A percentile compares a stretch with the other conserved stretches of the same genome.
Evolutionary conservation across 164 flowering plant species (phyloP).

Genomic region (Annona squamosa): DNA sequence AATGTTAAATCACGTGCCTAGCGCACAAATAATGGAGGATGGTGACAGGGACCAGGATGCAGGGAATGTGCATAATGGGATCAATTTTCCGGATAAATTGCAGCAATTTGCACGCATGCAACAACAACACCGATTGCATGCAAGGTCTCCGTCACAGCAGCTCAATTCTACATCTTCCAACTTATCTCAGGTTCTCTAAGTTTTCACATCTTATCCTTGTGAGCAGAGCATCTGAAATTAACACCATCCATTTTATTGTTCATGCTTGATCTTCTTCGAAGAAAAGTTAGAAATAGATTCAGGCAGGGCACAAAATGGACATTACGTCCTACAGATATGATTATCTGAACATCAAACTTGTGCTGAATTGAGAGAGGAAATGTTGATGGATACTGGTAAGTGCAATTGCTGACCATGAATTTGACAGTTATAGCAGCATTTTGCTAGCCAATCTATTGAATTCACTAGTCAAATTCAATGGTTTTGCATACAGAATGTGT

Average conservation of each 20-base stretch:
- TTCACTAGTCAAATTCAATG: too few species aligned
- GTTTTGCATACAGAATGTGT: too few species aligned
- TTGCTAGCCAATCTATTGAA: too few species aligned
- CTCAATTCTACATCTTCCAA: constrained; percentile 34
- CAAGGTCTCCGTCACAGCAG: constrained; percentile 37
- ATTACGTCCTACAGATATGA: too few species aligned
- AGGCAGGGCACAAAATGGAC: too few species aligned
- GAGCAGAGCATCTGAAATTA: too few species aligned
- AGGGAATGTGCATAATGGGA: constrained; percentile 42
- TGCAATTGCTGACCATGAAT: too few species aligned
- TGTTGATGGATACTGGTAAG: too few species aligned
- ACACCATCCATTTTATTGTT: not conserved
- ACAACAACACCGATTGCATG: constrained; percentile 54
- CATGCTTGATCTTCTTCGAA: not conserved
- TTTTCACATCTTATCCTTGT: not conserved
- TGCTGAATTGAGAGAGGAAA: too few species aligned
- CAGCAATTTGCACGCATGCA: constrained; percentile 79
- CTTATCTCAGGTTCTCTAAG: constrained; percentile 26
- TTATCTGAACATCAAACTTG: too few species aligned
- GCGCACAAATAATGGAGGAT: constrained; percentile 37
- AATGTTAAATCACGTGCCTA: constrained; percentile 15
- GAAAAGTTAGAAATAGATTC: not conserved
- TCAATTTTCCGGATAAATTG: constrained; percentile 56
- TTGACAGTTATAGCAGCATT: too few species aligned
- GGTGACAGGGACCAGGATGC: constrained; percentile 39